These are phyloP conservation scores for Gomphus bonarii DNA, from an alignment of 1,284 basidiomycete species.

Conservation along the genomic window DNA sequence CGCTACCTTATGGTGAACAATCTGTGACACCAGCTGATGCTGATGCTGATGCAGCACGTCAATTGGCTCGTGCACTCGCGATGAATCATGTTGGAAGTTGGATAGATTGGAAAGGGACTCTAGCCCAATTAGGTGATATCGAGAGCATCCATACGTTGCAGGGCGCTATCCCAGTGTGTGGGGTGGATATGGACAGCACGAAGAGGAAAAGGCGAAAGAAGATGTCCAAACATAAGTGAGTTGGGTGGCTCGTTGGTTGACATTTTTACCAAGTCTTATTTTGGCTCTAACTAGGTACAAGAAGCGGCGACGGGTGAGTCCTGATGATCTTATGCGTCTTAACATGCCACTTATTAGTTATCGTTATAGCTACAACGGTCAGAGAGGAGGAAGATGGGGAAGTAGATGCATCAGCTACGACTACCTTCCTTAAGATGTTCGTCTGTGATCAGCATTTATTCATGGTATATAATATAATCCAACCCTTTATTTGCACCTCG, in stretches of 20 bases:
- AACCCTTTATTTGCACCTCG: background rate
- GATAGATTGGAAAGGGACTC: slow-evolving; percentile 51
- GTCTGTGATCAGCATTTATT: background rate
- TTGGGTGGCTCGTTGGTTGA: slow-evolving; percentile 13
- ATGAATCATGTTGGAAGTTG: slow-evolving; percentile 50
- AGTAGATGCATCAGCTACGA: slow-evolving; percentile 9
- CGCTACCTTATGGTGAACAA: slow-evolving; percentile 21
- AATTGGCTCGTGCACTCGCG: slow-evolving; percentile 57
- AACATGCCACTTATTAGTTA: background rate
- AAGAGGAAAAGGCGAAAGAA: slow-evolving; percentile 78
- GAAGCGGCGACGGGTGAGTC: slow-evolving; percentile 33
- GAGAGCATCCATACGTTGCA: background rate
- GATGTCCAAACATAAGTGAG: slow-evolving; percentile 88
- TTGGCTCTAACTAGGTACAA: slow-evolving; percentile 24
- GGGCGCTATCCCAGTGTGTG: slow-evolving; percentile 36
- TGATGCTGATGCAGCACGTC: slow-evolving; percentile 66
- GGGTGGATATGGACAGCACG: slow-evolving; percentile 61
- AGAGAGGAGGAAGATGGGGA: slow-evolving; percentile 19
- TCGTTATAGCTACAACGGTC: slow-evolving; percentile 18
- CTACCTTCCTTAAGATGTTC: background rate
- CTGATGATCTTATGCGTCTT: background rate
- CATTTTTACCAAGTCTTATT: background rate
- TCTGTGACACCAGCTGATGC: slow-evolving; percentile 50
- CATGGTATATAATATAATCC: background rate
- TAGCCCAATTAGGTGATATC: slow-evolving; percentile 42